Evolutionary conservation across 164 flowering plant genomes (phyloP).

Genomic region (Magnolia sinica): DNA sequence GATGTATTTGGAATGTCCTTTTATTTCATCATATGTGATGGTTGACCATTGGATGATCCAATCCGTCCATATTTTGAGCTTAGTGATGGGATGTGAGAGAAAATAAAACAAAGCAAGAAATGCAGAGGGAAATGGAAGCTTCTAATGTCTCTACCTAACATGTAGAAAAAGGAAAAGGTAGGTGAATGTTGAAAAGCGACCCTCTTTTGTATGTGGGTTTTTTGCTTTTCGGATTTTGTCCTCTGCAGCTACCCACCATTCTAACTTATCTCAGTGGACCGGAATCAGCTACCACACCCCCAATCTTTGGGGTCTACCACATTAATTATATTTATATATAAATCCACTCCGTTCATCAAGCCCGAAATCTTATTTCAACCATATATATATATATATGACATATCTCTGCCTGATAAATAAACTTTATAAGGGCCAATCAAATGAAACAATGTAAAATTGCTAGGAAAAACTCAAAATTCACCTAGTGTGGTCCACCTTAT

Average conservation of each 20-base stretch:
- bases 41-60: background rate
- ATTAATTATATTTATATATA: too few species aligned
- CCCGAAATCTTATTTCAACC: too few species aligned
- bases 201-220: background rate
- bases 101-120: background rate
- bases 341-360: too few species aligned
- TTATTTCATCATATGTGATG: background rate
- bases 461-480: too few species aligned
- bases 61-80: background rate
- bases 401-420: too few species aligned
- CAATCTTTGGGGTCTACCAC: too few species aligned
- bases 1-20: too few species aligned
- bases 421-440: too few species aligned
- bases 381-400: too few species aligned
- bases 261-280: background rate
- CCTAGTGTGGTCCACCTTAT: too few species aligned
- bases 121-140: constrained; percentile 38
- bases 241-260: background rate
- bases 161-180: constrained; percentile 37
- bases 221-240: constrained; percentile 1
- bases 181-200: constrained; percentile 33
- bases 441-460: too few species aligned
- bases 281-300: background rate
- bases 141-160: constrained; percentile 69
- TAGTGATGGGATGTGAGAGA: background rate